Evolutionary conservation across 306 rosid genomes (phyloP), one percentile per base, ranked within the genome.

Genomic region (Trifolium pratense): DNA sequence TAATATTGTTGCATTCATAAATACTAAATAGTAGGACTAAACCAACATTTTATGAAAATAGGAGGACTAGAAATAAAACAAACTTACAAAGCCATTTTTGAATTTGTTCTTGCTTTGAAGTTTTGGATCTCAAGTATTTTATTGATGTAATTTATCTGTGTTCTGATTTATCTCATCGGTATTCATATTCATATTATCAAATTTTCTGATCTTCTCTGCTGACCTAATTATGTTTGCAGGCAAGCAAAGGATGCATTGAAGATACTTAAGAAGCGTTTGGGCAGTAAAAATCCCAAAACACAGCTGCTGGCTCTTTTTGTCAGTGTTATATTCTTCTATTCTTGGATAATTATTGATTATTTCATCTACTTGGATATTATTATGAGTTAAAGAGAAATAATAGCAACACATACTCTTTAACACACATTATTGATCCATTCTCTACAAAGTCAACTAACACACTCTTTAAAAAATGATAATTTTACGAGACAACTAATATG

Each of bases 221-320:
- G 71, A 49, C 39, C 75, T 73, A 45, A 66, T 73, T 65, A 60
- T 67, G 74, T 79, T 77, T 89, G 78, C 86, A 94, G 99, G 93
- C 96, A 94, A 84, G 92, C 97, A 36, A 94, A 91, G 84, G 99
- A 91, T 73, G 97, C 97, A 55, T 79, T 94, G 78, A 94, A 94
- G 92, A 87, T 71, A 75, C 91, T 94, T 53, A 94, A 94, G 86
- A 94, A 94, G 84, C 95, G 96, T 16, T 73, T 91, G 61, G 80
- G 80, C 81, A 87, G 75, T 74, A 94, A 89, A 90, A 94, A 78
- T 82, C 89, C 95, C 9, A 87, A 91, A 75, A 90, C 81, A 61
- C 97, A 94, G 81, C 91, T 91, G 71, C 84, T 94, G 82, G 89
- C 97, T 74, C 99, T 94, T 81, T 85, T 94, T 83, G 99, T 94